A percentile compares a stretch with the other conserved stretches of the same genome.
These are phyloP conservation scores for Asterionellopsis glacialis DNA, from an alignment of 108 stramenopile genomes.

Conservation along the genomic window DNA sequence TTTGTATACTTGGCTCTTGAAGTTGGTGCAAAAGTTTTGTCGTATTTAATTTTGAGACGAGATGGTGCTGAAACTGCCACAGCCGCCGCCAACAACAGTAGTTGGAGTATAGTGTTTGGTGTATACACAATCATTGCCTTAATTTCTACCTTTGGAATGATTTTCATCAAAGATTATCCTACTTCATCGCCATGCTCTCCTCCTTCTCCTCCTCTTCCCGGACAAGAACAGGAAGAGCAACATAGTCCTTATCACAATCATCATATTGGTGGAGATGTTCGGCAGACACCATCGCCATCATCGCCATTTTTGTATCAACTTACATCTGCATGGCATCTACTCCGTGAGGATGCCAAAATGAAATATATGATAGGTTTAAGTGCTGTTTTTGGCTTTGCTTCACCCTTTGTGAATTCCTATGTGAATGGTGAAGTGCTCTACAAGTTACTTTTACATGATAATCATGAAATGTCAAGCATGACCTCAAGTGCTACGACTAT, in stretches of 20 bases:
- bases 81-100: too few species aligned
- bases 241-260: too few species aligned
- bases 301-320: slow-evolving; percentile 13
- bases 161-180: slow-evolving; percentile 3
- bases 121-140: slow-evolving; percentile 29
- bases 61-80: background rate
- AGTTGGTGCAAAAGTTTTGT: slow-evolving; percentile 35
- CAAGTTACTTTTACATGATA: slow-evolving; percentile 23
- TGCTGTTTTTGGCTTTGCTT: slow-evolving; percentile 36
- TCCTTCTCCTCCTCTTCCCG: slow-evolving; percentile 1
- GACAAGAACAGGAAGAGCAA: background rate
- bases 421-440: slow-evolving; percentile 43
- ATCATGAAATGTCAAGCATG: slow-evolving; percentile 5
- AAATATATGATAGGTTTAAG: slow-evolving; percentile 38
- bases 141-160: slow-evolving; percentile 9
- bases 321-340: slow-evolving; percentile 35
- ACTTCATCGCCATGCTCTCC: background rate
- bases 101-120: slow-evolving; percentile 33
- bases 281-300: slow-evolving; percentile 2
- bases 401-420: slow-evolving; percentile 34
- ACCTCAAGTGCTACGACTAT: too few species aligned
- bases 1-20: slow-evolving; percentile 36
- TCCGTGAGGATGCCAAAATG: slow-evolving; percentile 43
- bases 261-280: too few species aligned
- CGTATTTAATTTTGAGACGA: slow-evolving; percentile 21